Conservation (phyloP, 345 rosid species). For the Lepidium didymum region DNA sequence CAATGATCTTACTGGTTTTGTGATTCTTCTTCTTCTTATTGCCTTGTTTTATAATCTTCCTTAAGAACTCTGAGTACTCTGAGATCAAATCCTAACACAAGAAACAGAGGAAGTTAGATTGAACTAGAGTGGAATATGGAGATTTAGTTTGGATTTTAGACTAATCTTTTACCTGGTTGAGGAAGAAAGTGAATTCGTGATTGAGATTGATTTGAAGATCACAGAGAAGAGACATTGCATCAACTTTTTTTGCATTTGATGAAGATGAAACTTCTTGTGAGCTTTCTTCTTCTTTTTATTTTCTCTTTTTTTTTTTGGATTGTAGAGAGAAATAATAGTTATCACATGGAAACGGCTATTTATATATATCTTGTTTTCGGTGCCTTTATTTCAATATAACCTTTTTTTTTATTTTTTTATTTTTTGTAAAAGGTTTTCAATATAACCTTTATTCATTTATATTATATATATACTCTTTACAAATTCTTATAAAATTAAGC, state of each 20-base stretch:
- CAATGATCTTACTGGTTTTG: constrained; percentile 31
- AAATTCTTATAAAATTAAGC: neutral
- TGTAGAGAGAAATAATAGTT: constrained; percentile 19
- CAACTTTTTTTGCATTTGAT: constrained; percentile 25
- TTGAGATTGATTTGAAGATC: constrained; percentile 44
- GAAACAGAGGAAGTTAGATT: constrained; percentile 5
- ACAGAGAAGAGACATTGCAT: constrained; percentile 41
- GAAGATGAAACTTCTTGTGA: constrained; percentile 24
- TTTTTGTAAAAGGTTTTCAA: no score
- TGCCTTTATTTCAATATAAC: neutral
- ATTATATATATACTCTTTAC: neutral
- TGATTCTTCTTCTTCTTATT: constrained; percentile 37
- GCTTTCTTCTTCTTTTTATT: constrained; percentile 2
- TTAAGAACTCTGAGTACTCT: constrained; percentile 48
- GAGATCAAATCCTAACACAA: constrained; percentile 38
- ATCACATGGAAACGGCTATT: constrained; percentile 26
- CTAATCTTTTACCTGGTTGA: constrained; percentile 39
- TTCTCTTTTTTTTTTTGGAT: constrained; percentile 20
- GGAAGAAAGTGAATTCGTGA: constrained; percentile 42
- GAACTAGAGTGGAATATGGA: neutral
- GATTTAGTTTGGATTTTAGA: neutral
- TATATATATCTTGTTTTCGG: constrained; percentile 13
- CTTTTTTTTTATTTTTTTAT: neutral
- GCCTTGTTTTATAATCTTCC: constrained; percentile 43
- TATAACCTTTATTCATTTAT: neutral